phyloP scores from a whole-genome alignment of 2,329 filamentous ascomycete genomes.

The Fusarium sacchari region DNA sequence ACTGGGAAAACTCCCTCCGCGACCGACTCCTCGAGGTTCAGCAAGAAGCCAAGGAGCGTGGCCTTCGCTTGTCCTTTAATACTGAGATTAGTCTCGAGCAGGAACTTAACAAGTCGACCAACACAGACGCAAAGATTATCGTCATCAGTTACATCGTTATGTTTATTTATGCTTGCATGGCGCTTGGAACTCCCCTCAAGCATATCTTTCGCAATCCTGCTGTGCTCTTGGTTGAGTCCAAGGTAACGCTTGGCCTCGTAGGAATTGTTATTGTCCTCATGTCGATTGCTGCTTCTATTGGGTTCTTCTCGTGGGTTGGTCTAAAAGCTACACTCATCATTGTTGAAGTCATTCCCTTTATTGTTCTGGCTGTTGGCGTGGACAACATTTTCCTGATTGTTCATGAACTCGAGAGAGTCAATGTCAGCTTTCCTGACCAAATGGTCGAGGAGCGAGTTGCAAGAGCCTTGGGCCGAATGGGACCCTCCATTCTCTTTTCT shows the following conservation, averaged over 20 bases:
- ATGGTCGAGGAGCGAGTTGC: slow-evolving; percentile 87
- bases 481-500: slow-evolving; percentile 94
- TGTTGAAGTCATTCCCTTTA: slow-evolving; percentile 96
- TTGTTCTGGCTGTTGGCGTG: slow-evolving; percentile 94
- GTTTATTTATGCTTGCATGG: slow-evolving; percentile 96
- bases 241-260: slow-evolving; percentile 93
- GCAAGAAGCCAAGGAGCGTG: slow-evolving; percentile 78
- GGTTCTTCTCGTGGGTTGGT: slow-evolving; percentile 89
- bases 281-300: slow-evolving; percentile 96
- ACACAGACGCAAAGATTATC: slow-evolving; percentile 97
- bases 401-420: slow-evolving; percentile 96
- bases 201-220: slow-evolving; percentile 85
- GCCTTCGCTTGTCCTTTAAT: slow-evolving; percentile 89
- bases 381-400: slow-evolving; percentile 99
- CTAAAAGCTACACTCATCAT: slow-evolving; percentile 98
- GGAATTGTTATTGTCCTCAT: slow-evolving; percentile 96
- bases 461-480: slow-evolving; percentile 92
- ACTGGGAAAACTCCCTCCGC: slow-evolving; percentile 87
- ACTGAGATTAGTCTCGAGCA: slow-evolving; percentile 95
- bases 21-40: slow-evolving; percentile 80
- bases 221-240: slow-evolving; percentile 90
- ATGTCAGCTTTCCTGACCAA: slow-evolving; percentile 89
- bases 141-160: slow-evolving; percentile 98
- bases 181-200: slow-evolving; percentile 84
- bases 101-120: slow-evolving; percentile 97